A percentile compares a stretch with the other conserved stretches of the same genome.
phyloP scores from a whole-genome alignment of 2,329 filamentous ascomycete genomes.

The Parastagonospora avenae region DNA sequence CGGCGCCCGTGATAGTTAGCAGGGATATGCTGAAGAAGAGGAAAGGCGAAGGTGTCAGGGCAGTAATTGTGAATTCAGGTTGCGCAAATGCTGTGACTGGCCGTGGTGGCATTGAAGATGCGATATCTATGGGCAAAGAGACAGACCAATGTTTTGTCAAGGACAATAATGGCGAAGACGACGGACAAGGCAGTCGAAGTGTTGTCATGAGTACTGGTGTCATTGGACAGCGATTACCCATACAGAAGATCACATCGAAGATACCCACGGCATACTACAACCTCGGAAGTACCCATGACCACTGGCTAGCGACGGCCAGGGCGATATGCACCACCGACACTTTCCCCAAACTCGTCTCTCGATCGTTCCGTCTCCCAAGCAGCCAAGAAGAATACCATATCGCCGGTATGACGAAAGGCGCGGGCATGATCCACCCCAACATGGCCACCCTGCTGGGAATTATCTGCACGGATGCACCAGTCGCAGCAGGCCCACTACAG shows the following conservation, averaged over 20 bases:
- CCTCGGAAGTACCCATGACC: conserved; percentile 75
- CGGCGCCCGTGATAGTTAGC: conserved; percentile 89
- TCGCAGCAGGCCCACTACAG: conserved; percentile 70
- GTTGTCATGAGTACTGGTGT: conserved; percentile 99
- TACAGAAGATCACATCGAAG: conserved; percentile 83
- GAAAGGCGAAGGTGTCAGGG: conserved; percentile 72
- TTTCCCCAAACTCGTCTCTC: conserved; percentile 92
- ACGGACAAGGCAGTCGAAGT: conserved; percentile 63
- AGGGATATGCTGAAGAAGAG: conserved; percentile 70
- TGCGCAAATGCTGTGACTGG: conserved; percentile 98
- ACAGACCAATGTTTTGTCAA: conserved; percentile 69
- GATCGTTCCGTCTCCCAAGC: conserved; percentile 81
- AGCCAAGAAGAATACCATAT: conserved; percentile 80
- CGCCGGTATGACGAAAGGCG: conserved; percentile 95
- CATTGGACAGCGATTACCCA: conserved; percentile 91
- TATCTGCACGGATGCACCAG: conserved; percentile 86
- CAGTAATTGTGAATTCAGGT: conserved; percentile 91
- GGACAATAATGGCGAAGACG: conserved; percentile 41
- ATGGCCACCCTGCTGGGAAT: conserved; percentile 96
- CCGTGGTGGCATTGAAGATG: conserved; percentile 86
- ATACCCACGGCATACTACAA: conserved; percentile 77
- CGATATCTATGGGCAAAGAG: conserved; percentile 77
- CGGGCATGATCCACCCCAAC: conserved; percentile 99
- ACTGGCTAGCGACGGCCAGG: conserved; percentile 85
- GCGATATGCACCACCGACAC: conserved; percentile 99